Evolutionary conservation across 2,329 filamentous ascomycete genomes (phyloP).

Genomic region (Lasiodiplodia sp.): DNA sequence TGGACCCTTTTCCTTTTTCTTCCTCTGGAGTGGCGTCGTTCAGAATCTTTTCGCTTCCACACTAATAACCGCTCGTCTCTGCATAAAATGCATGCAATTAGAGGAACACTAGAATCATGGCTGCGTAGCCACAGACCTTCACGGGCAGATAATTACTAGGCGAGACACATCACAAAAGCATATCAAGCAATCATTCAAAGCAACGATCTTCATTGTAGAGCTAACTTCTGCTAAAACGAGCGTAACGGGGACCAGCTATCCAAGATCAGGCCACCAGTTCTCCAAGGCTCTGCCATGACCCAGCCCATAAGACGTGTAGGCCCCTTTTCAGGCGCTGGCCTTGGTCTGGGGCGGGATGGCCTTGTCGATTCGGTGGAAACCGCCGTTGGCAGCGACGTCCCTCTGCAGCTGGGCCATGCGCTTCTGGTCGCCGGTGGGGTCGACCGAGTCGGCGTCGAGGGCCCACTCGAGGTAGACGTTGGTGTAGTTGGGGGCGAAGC

Average conservation of each 20-base stretch:
- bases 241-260: slow-evolving; percentile 1
- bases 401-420: slow-evolving; percentile 74
- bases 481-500: slow-evolving; percentile 76
- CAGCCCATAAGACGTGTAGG: neutral
- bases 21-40: too few relatives aligned
- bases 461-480: slow-evolving; percentile 74
- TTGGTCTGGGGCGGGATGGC: neutral
- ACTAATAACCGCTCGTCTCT: too few relatives aligned
- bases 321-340: neutral
- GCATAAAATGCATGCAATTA: too few relatives aligned
- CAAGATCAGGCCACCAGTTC: neutral
- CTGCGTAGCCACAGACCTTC: too few relatives aligned
- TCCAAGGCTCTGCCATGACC: neutral
- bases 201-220: neutral
- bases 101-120: too few relatives aligned
- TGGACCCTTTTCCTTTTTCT: too few relatives aligned
- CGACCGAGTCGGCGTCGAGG: slow-evolving; percentile 68
- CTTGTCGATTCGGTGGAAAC: slow-evolving; percentile 62
- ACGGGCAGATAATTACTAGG: too few relatives aligned
- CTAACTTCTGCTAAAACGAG: slow-evolving; percentile 5
- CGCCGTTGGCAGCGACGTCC: slow-evolving; percentile 69
- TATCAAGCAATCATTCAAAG: neutral
- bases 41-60: too few relatives aligned
- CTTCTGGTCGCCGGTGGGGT: slow-evolving; percentile 78
- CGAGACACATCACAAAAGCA: neutral